Percentiles rank a stretch among this genome's conserved stretches.
Evolutionary conservation across 1,139 yeast genomes (phyloP).

Genomic region (Candida glucosophila): DNA sequence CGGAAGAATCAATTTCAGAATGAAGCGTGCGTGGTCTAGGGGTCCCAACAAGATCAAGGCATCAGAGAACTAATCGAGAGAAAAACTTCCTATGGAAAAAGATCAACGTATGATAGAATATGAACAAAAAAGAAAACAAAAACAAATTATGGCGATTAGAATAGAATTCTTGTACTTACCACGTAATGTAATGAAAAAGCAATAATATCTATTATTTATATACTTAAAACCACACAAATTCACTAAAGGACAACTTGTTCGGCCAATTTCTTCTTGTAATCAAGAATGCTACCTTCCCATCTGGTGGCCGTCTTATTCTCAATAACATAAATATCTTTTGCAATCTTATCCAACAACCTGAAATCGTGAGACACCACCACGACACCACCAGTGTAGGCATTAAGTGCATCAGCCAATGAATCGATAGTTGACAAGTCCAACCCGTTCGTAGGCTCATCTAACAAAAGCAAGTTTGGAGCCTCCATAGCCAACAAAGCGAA

Average conservation of each 20-base stretch:
- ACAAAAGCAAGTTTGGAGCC: slow-evolving; percentile 84
- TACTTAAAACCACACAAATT: slow-evolving; percentile 1
- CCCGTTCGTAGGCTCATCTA: slow-evolving; percentile 99
- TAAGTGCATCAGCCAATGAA: slow-evolving; percentile 93
- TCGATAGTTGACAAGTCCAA: slow-evolving; percentile 97
- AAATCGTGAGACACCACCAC: slow-evolving; percentile 98
- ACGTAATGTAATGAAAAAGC: slow-evolving; percentile 2
- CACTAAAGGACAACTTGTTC: slow-evolving; percentile 66
- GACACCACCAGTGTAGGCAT: slow-evolving; percentile 94
- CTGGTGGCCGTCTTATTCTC: slow-evolving; percentile 90
- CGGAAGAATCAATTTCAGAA: slow-evolving; percentile 32
- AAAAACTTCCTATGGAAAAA: no score
- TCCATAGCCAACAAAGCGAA: slow-evolving; percentile 94
- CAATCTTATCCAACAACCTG: slow-evolving; percentile 95
- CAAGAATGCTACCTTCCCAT: slow-evolving; percentile 90
- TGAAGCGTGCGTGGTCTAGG: slow-evolving; percentile 26
- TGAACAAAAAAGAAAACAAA: no score
- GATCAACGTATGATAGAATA: no score
- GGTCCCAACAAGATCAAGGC: slow-evolving; percentile 14
- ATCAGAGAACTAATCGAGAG: no score
- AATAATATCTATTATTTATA: no score
- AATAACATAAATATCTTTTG: slow-evolving; percentile 93
- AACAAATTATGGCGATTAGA: no score
- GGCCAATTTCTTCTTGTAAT: slow-evolving; percentile 91
- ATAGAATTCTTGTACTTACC: no score